Percentiles rank a stretch among this genome's conserved stretches.
Evolutionary conservation across 1,284 basidiomycete species (phyloP).

Genomic region (Phellopilus nigrolimitatus): DNA sequence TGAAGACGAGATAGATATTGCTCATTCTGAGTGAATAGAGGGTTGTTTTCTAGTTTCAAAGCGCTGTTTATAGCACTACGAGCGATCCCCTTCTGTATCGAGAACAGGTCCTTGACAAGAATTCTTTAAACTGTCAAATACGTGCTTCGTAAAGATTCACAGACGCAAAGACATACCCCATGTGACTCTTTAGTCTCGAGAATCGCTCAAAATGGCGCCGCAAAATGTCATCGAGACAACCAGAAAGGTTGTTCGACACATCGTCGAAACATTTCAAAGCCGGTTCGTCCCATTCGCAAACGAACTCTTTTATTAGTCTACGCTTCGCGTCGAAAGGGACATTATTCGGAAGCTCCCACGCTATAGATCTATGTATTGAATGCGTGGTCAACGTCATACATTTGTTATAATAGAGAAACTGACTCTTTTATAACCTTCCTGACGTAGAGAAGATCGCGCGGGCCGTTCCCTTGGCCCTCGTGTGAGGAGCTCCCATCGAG

Average conservation of each 20-base stretch:
- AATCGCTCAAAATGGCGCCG: constrained; percentile 33
- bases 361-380: constrained; percentile 34
- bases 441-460: constrained; percentile 8
- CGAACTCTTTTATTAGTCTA: constrained; percentile 37
- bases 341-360: constrained; percentile 49
- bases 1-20: constrained; percentile 25
- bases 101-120: neutral
- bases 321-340: constrained; percentile 47
- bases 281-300: constrained; percentile 38
- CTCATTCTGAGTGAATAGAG: constrained; percentile 32
- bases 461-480: neutral
- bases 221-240: constrained; percentile 24
- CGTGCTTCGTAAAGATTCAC: neutral
- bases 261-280: constrained; percentile 36
- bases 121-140: neutral
- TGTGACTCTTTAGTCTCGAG: constrained; percentile 26
- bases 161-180: constrained; percentile 27
- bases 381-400: neutral
- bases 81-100: neutral
- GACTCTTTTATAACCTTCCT: constrained; percentile 6
- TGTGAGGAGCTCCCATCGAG: neutral
- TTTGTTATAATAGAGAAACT: neutral
- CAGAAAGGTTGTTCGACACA: constrained; percentile 27
- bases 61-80: constrained; percentile 9
- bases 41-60: constrained; percentile 28